Percentiles rank a stretch among this genome's conserved stretches.
Conservation (phyloP, 2,329 filamentous ascomycete species). For the Penicillium sp. region DNA sequence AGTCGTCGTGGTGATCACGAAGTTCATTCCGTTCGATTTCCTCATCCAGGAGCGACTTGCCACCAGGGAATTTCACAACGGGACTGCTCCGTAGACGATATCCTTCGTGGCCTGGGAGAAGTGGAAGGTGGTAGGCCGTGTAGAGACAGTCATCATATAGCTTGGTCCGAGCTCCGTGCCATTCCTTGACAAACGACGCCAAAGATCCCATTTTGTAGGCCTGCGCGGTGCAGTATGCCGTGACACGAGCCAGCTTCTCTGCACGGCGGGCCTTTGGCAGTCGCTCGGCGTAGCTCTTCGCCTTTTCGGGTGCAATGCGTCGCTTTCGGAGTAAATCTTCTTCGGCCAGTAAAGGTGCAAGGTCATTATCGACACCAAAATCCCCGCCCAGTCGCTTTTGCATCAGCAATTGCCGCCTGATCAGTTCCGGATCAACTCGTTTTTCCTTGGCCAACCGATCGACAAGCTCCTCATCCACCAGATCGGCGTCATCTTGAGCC, state of each 20-base stretch:
- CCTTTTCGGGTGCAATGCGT: slow-evolving; percentile 48
- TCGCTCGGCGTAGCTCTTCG: slow-evolving; percentile 93
- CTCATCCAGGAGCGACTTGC: slow-evolving; percentile 87
- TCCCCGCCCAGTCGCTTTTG: slow-evolving; percentile 47
- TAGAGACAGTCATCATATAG: slow-evolving; percentile 98
- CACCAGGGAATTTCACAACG: slow-evolving; percentile 86
- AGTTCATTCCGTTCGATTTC: slow-evolving; percentile 94
- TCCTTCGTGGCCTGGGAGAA: slow-evolving; percentile 81
- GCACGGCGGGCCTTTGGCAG: slow-evolving; percentile 83
- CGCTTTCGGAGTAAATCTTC: slow-evolving; percentile 63
- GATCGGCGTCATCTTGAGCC: slow-evolving; percentile 25
- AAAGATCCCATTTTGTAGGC: slow-evolving; percentile 85
- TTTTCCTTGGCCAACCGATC: slow-evolving; percentile 33
- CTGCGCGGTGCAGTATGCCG: slow-evolving; percentile 94
- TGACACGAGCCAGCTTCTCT: slow-evolving; percentile 84
- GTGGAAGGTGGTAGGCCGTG: slow-evolving; percentile 86
- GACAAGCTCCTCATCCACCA: slow-evolving; percentile 39
- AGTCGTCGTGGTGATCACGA: slow-evolving; percentile 86
- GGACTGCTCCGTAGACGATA: slow-evolving; percentile 88
- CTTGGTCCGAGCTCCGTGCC: slow-evolving; percentile 89
- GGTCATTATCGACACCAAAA: slow-evolving; percentile 57
- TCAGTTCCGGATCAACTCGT: slow-evolving; percentile 34
- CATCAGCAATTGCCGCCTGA: slow-evolving; percentile 33
- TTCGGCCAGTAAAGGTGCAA: slow-evolving; percentile 52
- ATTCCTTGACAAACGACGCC: slow-evolving; percentile 83